A percentile compares a stretch with the other conserved stretches of the same genome.
Conservation (phyloP, 768 basidiomycete genomes). For the Psilocybe sp. region DNA sequence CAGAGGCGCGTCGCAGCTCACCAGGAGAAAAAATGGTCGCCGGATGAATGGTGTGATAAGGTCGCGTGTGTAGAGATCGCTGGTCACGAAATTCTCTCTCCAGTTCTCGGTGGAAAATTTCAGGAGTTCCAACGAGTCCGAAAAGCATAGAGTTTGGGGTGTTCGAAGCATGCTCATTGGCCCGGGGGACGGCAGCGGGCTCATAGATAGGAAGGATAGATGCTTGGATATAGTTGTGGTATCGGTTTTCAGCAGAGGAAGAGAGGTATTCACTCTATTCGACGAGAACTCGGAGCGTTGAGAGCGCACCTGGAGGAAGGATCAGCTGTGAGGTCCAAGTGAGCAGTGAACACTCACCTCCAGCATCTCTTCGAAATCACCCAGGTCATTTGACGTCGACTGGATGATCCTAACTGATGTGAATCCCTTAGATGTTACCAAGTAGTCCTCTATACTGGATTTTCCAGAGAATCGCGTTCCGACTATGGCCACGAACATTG, state of each 20-base stretch:
- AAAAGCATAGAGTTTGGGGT: slow-evolving; percentile 33
- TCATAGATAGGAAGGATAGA: slow-evolving; percentile 38
- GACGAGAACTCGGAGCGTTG: background rate
- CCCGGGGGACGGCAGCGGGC: slow-evolving; percentile 28
- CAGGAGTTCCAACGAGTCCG: slow-evolving; percentile 53
- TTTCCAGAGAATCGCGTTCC: slow-evolving; percentile 65
- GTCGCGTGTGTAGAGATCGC: slow-evolving; percentile 55
- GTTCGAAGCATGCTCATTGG: slow-evolving; percentile 15
- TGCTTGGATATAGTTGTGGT: slow-evolving; percentile 22
- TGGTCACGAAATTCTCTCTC: slow-evolving; percentile 77
- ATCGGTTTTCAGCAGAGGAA: slow-evolving; percentile 4
- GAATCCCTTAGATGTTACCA: slow-evolving; percentile 58
- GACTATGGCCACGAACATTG: slow-evolving; percentile 68
- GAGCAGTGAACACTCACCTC: slow-evolving; percentile 8
- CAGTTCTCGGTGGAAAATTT: slow-evolving; percentile 79
- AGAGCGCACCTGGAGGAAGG: slow-evolving; percentile 3
- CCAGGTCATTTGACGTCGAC: slow-evolving; percentile 11
- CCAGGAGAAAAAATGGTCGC: slow-evolving; percentile 87
- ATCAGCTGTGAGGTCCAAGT: background rate
- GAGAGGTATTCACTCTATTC: background rate
- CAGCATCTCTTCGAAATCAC: slow-evolving; percentile 16
- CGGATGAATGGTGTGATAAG: slow-evolving; percentile 71
- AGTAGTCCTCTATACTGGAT: slow-evolving; percentile 55
- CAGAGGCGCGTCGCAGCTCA: slow-evolving; percentile 82
- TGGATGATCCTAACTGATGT: slow-evolving; percentile 41